Percentiles rank a stretch among this genome's conserved stretches.
Evolutionary conservation across 192 early-diverging fungal genomes (phyloP).

Genomic region (Coemansia javaensis): DNA sequence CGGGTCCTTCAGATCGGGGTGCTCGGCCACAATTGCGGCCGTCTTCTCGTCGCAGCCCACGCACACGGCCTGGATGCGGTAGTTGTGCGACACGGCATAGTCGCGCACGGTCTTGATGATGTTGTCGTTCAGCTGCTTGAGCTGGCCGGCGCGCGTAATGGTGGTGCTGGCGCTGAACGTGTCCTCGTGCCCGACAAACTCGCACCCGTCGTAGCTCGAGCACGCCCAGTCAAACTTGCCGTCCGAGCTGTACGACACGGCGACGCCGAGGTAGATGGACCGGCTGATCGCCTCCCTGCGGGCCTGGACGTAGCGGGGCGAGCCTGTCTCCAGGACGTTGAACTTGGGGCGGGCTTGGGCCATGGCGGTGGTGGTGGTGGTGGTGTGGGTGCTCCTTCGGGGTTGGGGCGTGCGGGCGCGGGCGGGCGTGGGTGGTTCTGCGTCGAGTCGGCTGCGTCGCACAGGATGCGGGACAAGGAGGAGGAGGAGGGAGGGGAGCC

Average conservation of each 20-base stretch:
- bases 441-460: no score
- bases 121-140: conserved; percentile 44
- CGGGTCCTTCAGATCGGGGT: conserved; percentile 39
- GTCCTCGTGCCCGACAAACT: conserved; percentile 58
- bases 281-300: conserved; percentile 45
- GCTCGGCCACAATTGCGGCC: conserved; percentile 32
- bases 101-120: conserved; percentile 53
- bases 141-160: conserved; percentile 18
- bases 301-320: conserved; percentile 47
- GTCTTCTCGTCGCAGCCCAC: conserved; percentile 53
- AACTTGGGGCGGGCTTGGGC: conserved; percentile 41
- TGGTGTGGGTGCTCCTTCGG: not conserved
- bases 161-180: conserved; percentile 20
- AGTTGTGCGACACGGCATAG: conserved; percentile 58
- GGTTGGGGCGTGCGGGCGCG: not conserved
- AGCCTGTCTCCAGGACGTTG: conserved; percentile 44
- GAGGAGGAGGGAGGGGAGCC: no score
- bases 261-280: conserved; percentile 48
- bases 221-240: conserved; percentile 54
- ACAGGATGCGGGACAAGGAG: no score
- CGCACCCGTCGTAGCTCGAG: conserved; percentile 69
- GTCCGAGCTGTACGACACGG: conserved; percentile 21
- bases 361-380: conserved; percentile 7
- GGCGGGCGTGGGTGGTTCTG: no score
- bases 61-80: conserved; percentile 65